Percentiles rank a stretch among this genome's conserved stretches.
phyloP scores from a whole-genome alignment of 768 basidiomycete genomes.

The Tricholoma sp. region DNA sequence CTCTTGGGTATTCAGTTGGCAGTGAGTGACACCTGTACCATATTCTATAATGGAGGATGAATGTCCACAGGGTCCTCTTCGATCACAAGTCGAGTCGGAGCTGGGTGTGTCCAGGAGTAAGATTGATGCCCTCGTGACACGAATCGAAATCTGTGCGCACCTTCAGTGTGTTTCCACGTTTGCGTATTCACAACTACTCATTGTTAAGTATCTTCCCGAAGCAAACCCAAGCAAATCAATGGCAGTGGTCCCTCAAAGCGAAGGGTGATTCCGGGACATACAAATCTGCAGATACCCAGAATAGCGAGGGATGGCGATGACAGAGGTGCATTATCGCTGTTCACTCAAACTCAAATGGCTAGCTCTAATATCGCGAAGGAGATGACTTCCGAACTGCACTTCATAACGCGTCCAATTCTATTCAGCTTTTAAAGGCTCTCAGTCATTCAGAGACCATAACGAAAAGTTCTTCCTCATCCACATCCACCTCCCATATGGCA shows the following conservation, averaged over 20 bases:
- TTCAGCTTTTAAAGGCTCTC: slow-evolving; percentile 51
- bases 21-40: slow-evolving; percentile 28
- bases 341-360: not conserved
- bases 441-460: slow-evolving; percentile 33
- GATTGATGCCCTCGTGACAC: slow-evolving; percentile 61
- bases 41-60: not conserved
- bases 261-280: slow-evolving; percentile 14
- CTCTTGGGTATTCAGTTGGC: slow-evolving; percentile 64
- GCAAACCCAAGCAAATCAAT: slow-evolving; percentile 17
- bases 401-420: slow-evolving; percentile 53
- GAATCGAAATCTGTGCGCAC: slow-evolving; percentile 48
- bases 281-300: slow-evolving; percentile 10
- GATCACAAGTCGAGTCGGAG: slow-evolving; percentile 70
- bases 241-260: slow-evolving; percentile 15
- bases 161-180: slow-evolving; percentile 1
- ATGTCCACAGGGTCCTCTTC: slow-evolving; percentile 50
- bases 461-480: slow-evolving; percentile 29
- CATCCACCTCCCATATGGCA: slow-evolving; percentile 30
- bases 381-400: slow-evolving; percentile 75
- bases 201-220: slow-evolving; percentile 27
- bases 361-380: slow-evolving; percentile 14
- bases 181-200: slow-evolving; percentile 5
- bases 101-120: slow-evolving; percentile 69
- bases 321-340: slow-evolving; percentile 28
- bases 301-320: slow-evolving; percentile 26